Base-by-base conservation (phyloP, 805 yeast species). In the Millerago galiae region DNA sequence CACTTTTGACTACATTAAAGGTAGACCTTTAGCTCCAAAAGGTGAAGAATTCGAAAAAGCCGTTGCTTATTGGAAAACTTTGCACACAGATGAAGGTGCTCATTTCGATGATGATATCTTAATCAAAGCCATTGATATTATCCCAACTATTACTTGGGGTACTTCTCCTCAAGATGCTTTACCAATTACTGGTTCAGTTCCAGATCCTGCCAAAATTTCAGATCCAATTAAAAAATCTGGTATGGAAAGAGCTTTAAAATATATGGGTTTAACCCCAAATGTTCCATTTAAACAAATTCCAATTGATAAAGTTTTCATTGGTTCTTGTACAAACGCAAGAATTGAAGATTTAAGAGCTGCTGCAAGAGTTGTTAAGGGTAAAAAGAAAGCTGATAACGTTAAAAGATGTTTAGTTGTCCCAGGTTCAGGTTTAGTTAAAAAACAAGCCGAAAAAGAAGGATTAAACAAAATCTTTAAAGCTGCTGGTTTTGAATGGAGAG, bases 111-210 rank as follows among this genome's bases (percentile, higher is more conserved):
- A 76, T 53, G 96, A 87, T 54, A 81, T 93, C 54, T 69, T 72
- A 35, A 85, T 93, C 62, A 71, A 82, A 51, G 95, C 95, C 41
- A 67, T 73, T 21, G 98, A 91, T 56, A 81, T 93, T 47, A 79
- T 85, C 40, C 99, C 99, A 53, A 93, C 99, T 18, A 88, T 93
- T 48, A 93, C 99, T 21, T 93, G 99, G 99, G 99, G 99, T 72
- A 93, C 93, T 54, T 91, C 98, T 56, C 99, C 99, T 27, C 98
- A 93, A 69, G 99, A 93, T 62, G 98, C 98, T 37, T 72, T 93
- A 50, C 97, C 99, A 47, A 90, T 93, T 56, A 83, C 95, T 13
- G 95, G 86, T 30, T 58, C 67, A 15, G 95, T 89, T 36, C 99
- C 99, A 40, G 95, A 93, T 61, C 99, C 99, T 48, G 62, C 79